Base-by-base conservation (phyloP, 441 rosid genomes). In the Mallotus japonicus region DNA sequence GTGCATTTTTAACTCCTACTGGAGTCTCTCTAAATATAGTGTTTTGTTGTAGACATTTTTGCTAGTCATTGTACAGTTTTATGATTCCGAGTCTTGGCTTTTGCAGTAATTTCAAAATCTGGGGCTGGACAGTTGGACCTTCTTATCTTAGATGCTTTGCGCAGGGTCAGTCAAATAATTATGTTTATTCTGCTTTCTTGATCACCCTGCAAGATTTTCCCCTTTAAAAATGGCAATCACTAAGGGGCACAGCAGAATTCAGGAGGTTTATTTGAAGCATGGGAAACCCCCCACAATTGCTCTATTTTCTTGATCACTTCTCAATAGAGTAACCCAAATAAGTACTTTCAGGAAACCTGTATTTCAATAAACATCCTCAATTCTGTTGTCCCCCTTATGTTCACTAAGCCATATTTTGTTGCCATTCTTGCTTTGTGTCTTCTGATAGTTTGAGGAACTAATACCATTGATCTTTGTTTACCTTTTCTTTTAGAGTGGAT, bases 111-210 rank as follows among this genome's bases (percentile, higher is more conserved):
- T 78, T 95, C 96, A n/a, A 95, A 87, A 85, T 69, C 80, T 72
- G 95, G 92, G 49, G 90, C 85, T 54, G 95, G 96, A 47, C 95
- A 90, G 77, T 72, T 92, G 85, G 96, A 95, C 84, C 94, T 95
- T 79, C 94, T 95, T 67, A 90, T 91, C 77, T 79, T 95, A 84
- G 99, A 95, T 72, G 87, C 98, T 67, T 83, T 90, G 59, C 87
- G 87, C 82, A 91, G 76, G 97, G 97, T 91, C 20, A 58, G 80
- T 70, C 3, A 19, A 24, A 24, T 44, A 70, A 55, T 66, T 50
- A 20, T 28, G 13, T 65, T 51, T 68, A 28, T 28, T 28, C 3
- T 1, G 32, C 32, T 28, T 28, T 28, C 32, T 28, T 28, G 32
- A 28, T 28, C 32, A 28, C 32, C 32, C 32, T 28, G 32, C 32